These are phyloP conservation scores for Zychaea mexicana DNA, from an alignment of 371 early-diverging fungal species.

Conservation along the genomic window DNA sequence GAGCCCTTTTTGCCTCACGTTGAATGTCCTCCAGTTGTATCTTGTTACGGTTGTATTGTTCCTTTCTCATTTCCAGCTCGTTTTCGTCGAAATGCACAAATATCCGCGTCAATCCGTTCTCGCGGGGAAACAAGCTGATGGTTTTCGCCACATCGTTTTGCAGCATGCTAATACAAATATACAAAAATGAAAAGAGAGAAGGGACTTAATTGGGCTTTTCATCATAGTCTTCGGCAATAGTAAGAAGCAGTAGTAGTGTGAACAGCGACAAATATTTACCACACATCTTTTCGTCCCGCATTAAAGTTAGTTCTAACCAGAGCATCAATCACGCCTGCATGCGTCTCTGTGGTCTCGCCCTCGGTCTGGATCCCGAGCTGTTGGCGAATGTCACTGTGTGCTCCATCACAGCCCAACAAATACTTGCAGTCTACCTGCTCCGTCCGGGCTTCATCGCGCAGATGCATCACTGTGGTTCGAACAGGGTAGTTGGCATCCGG, in stretches of 20 bases:
- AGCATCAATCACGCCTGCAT: constrained; percentile 49
- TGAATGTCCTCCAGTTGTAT: constrained; percentile 52
- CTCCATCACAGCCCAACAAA: constrained; percentile 47
- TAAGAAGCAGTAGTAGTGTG: background rate
- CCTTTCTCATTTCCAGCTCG: constrained; percentile 37
- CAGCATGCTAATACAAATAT: constrained; percentile 43
- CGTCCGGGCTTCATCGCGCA: constrained; percentile 26
- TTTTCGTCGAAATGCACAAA: constrained; percentile 50
- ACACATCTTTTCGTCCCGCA: constrained; percentile 42
- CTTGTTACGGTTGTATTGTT: constrained; percentile 47
- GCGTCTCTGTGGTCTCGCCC: constrained; percentile 45
- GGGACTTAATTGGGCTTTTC: background rate
- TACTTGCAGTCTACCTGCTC: constrained; percentile 47
- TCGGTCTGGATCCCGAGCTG: constrained; percentile 38
- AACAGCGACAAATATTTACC: constrained; percentile 32
- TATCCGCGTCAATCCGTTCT: constrained; percentile 46
- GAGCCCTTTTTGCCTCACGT: constrained; percentile 46
- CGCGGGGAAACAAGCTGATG: constrained; percentile 42
- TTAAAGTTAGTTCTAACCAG: constrained; percentile 44
- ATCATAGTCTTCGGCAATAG: no score
- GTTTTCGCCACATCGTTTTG: constrained; percentile 43
- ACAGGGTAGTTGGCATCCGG: constrained; percentile 26
- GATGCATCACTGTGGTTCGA: constrained; percentile 37
- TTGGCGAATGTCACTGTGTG: constrained; percentile 43
- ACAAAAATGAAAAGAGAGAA: no score